These are phyloP conservation scores for Gracilaria gracilis DNA, from an alignment of 23 red algal species.

Conservation along the genomic window DNA sequence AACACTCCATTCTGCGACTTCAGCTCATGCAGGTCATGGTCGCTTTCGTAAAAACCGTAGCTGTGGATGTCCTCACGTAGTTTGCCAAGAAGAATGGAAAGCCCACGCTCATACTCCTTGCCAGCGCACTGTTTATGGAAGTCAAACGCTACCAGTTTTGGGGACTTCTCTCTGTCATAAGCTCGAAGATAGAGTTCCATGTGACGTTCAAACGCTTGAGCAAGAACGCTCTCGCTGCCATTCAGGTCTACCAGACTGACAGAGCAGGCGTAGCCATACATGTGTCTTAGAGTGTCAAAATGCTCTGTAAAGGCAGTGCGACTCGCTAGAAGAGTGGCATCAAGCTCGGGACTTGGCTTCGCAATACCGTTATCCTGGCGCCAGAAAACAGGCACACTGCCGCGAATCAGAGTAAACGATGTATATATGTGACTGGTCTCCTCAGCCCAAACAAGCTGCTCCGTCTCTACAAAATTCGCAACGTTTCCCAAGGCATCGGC, in stretches of 20 bases:
- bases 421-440: constrained; percentile 38
- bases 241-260: constrained; percentile 91
- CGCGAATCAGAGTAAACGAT: constrained; percentile 86
- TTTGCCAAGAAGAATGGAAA: constrained; percentile 69
- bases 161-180: constrained; percentile 15
- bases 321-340: constrained; percentile 65
- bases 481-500: constrained; percentile 91
- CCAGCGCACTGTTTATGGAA: constrained; percentile 93
- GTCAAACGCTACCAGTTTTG: constrained; percentile 90
- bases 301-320: constrained; percentile 81
- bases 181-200: constrained; percentile 66
- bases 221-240: constrained; percentile 84
- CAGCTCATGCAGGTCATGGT: background rate
- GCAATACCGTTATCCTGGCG: constrained; percentile 96
- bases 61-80: constrained; percentile 62
- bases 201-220: constrained; percentile 82
- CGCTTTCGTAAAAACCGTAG: constrained; percentile 58
- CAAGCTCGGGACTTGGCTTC: constrained; percentile 89
- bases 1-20: constrained; percentile 85
- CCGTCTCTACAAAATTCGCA: constrained; percentile 98
- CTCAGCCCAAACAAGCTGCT: constrained; percentile 86
- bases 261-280: constrained; percentile 80
- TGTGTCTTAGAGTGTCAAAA: constrained; percentile 68
- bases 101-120: constrained; percentile 92
- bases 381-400: constrained; percentile 98